Evolutionary conservation across 495 filamentous ascomycete species (phyloP), one percentile per base, ranked within the genome.

Genomic region (Neurospora intermedia): DNA sequence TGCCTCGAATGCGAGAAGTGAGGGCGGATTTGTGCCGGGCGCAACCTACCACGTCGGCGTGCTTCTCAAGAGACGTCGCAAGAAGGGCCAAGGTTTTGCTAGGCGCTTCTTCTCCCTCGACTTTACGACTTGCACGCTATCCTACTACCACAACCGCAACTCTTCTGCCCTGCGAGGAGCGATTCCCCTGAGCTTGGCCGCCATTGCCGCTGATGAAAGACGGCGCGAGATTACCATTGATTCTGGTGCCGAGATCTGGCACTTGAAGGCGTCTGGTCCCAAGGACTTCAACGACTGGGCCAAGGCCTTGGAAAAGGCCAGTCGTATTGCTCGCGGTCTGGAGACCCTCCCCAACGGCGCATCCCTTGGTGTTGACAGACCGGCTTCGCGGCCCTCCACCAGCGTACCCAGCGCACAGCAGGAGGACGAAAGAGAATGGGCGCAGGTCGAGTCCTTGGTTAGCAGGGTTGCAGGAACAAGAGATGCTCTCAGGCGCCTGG

Each of bases 241-340:
- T 77, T 98, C 96, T 0, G 96, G 96, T 0, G 94, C 95, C 6
- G 96, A 99, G 80, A 88, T 99, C 11, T 99, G 96, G 96, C 96
- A 98, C 84, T 85, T 99, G n/a, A 90, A 90, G 74, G 94, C 95
- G 31, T 87, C 85, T 38, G 95, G 91, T 75, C 87, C 89, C 9
- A 90, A 89, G 72, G 96, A 98, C 66, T 99, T 97, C 81, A 85
- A 84, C 27, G 90, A 91, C 2, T 99, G 96, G 96, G 93, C 90
- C 54, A 85, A 87, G 62, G 96, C 94, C 4, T 80, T 99, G 40
- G 94, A 98, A 80, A 89, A 86, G 74, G 94, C 94, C 8, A 93
- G 87, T 73, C 83, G 85, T 43, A 82, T 85, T 41, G 86, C 87
- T 4, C 77, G 86, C 69, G 85, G 86, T 1, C 73, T 87, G 75